phyloP scores from a whole-genome alignment of 768 basidiomycete species.

The Boletus subparvulus region DNA sequence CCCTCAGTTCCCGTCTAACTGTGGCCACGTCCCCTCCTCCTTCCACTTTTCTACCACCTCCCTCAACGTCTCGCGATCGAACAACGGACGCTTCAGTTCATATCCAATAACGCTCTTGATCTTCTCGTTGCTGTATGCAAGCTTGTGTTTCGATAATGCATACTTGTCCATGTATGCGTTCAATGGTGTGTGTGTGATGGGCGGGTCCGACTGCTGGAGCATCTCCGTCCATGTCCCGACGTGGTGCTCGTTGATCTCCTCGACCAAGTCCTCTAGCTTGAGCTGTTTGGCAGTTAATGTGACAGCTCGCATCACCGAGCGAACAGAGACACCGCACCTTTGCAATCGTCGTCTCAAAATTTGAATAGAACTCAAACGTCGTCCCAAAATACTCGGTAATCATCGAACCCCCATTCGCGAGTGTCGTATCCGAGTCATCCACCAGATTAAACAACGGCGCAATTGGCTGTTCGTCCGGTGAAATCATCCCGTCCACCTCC shows the following conservation, averaged over 20 bases:
- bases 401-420: slow-evolving; percentile 62
- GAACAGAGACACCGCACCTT: slow-evolving; percentile 45
- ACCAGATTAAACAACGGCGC: slow-evolving; percentile 86
- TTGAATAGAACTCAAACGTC: slow-evolving; percentile 75
- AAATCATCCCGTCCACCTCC: slow-evolving; percentile 61
- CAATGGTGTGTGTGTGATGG: slow-evolving; percentile 68
- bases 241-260: slow-evolving; percentile 85
- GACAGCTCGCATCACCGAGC: not conserved
- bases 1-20: slow-evolving; percentile 18
- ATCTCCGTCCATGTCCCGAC: slow-evolving; percentile 82
- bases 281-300: slow-evolving; percentile 40
- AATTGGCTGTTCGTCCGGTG: slow-evolving; percentile 54
- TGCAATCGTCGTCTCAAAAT: slow-evolving; percentile 63
- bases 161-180: slow-evolving; percentile 79
- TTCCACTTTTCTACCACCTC: slow-evolving; percentile 83
- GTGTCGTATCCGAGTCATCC: slow-evolving; percentile 73
- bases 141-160: slow-evolving; percentile 63
- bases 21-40: slow-evolving; percentile 52
- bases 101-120: slow-evolving; percentile 74
- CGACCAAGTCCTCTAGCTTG: slow-evolving; percentile 65
- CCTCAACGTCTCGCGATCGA: slow-evolving; percentile 58
- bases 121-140: slow-evolving; percentile 70
- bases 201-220: slow-evolving; percentile 68
- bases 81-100: slow-evolving; percentile 57
- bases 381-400: slow-evolving; percentile 75